A percentile compares a stretch with the other conserved stretches of the same genome.
Evolutionary conservation across 2,329 filamentous ascomycete species (phyloP).

Genomic region (Apiospora phragmitis): DNA sequence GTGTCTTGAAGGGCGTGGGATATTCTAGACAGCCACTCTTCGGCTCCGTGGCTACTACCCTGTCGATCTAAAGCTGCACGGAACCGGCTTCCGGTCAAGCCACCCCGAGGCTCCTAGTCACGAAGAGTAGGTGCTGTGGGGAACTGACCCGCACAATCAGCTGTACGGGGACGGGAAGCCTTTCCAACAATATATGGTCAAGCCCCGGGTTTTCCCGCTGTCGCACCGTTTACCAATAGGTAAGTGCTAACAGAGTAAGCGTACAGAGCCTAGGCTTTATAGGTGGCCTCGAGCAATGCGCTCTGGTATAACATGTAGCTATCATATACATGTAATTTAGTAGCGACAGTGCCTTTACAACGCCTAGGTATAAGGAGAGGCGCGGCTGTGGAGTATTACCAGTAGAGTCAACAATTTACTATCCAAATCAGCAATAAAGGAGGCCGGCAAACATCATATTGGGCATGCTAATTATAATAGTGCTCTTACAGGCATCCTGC

Average conservation of each 20-base stretch:
- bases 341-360: too few relatives aligned
- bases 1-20: not conserved
- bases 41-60: not conserved
- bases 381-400: too few relatives aligned
- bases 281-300: too few relatives aligned
- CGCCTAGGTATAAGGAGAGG: too few relatives aligned
- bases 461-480: not conserved
- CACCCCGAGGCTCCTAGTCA: not conserved
- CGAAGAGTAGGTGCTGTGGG: not conserved
- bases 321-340: too few relatives aligned
- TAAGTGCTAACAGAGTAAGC: too few relatives aligned
- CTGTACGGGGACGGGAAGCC: not conserved
- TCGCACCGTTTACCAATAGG: too few relatives aligned
- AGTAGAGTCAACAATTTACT: too few relatives aligned
- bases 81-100: not conserved
- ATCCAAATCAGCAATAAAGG: too few relatives aligned
- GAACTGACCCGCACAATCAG: not conserved
- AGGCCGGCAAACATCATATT: too few relatives aligned
- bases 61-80: not conserved
- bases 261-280: too few relatives aligned
- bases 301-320: not conserved
- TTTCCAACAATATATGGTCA: not conserved
- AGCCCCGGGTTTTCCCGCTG: not conserved
- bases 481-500: not conserved
- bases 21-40: too few relatives aligned